phyloP scores from a whole-genome alignment of 2,329 filamentous ascomycete species.

The Paramyrothecium roridum region DNA sequence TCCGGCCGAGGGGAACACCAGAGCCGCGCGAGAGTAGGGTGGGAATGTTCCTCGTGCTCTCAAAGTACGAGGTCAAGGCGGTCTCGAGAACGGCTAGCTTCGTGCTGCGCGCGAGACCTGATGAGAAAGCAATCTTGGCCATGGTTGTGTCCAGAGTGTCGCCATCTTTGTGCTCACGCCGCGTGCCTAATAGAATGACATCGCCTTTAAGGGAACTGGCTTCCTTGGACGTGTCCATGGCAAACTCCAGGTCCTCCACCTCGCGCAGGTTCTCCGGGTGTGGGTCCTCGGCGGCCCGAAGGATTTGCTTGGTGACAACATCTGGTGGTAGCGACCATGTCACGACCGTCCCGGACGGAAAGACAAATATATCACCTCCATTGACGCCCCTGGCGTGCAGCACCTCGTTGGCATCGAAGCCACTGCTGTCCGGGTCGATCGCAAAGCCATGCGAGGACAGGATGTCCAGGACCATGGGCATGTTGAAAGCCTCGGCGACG shows the following conservation, averaged over 20 bases:
- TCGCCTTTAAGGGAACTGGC: conserved; percentile 80
- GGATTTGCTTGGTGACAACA: conserved; percentile 69
- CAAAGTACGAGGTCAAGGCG: conserved; percentile 78
- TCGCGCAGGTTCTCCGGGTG: conserved; percentile 70
- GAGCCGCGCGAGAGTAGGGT: conserved; percentile 67
- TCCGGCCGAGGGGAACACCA: conserved; percentile 46
- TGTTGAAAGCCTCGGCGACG: conserved; percentile 62
- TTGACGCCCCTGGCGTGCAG: conserved; percentile 60
- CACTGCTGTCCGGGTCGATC: conserved; percentile 59
- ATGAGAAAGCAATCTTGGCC: conserved; percentile 95
- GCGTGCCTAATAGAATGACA: conserved; percentile 84
- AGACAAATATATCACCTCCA: conserved; percentile 88
- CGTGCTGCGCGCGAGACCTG: conserved; percentile 85
- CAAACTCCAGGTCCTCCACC: conserved; percentile 85
- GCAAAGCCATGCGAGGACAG: conserved; percentile 57
- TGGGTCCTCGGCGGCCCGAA: conserved; percentile 71
- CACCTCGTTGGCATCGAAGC: conserved; percentile 59
- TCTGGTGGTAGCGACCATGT: conserved; percentile 83
- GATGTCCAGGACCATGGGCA: conserved; percentile 56
- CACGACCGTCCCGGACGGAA: conserved; percentile 90
- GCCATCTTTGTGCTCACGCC: conserved; percentile 43
- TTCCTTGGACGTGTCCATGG: conserved; percentile 70
- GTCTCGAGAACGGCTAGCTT: conserved; percentile 91
- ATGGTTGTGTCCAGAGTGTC: conserved; percentile 61
- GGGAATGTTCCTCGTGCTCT: conserved; percentile 80